phyloP scores from a whole-genome alignment of 148 eudicot species.

The Cornus controversa region DNA sequence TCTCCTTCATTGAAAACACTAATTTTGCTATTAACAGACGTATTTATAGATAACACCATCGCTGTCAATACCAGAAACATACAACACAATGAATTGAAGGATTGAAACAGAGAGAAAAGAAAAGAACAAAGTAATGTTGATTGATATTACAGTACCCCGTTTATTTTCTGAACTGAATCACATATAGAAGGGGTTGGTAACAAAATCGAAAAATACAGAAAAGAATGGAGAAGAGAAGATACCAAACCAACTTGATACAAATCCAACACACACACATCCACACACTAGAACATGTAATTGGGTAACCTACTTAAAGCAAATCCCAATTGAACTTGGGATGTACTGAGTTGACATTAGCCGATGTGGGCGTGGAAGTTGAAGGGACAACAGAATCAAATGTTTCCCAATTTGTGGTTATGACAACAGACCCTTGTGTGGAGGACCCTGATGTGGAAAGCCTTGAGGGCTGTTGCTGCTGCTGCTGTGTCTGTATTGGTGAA shows the following conservation, averaged over 20 bases:
- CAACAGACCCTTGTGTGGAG: conserved; percentile 61
- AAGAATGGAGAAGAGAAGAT: conserved; percentile 59
- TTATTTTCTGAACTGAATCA: conserved; percentile 45
- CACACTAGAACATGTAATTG: conserved; percentile 31
- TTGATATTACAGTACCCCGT: conserved; percentile 26
- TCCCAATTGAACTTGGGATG: conserved; percentile 79
- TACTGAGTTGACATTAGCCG: conserved; percentile 23
- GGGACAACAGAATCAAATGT: conserved; percentile 69
- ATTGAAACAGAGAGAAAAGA: not conserved
- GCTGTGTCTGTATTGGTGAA: conserved; percentile 29
- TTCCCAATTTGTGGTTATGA: conserved; percentile 94
- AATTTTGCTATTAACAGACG: not conserved
- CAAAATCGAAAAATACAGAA: conserved; percentile 64
- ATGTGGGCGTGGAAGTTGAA: conserved; percentile 35
- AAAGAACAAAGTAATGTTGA: conserved; percentile 15
- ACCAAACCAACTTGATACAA: conserved; percentile 49
- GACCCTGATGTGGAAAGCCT: conserved; percentile 34
- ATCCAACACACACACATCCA: conserved; percentile 46
- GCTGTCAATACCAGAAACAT: conserved; percentile 19
- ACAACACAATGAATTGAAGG: conserved; percentile 2
- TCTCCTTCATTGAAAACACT: not conserved
- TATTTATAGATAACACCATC: not conserved
- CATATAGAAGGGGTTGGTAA: conserved; percentile 33
- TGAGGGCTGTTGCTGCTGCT: conserved; percentile 22
- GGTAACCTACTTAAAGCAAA: conserved; percentile 52